A percentile compares a stretch with the other conserved stretches of the same genome.
Evolutionary conservation across 1,284 basidiomycete genomes (phyloP).

Genomic region (Pholiota adiposa): DNA sequence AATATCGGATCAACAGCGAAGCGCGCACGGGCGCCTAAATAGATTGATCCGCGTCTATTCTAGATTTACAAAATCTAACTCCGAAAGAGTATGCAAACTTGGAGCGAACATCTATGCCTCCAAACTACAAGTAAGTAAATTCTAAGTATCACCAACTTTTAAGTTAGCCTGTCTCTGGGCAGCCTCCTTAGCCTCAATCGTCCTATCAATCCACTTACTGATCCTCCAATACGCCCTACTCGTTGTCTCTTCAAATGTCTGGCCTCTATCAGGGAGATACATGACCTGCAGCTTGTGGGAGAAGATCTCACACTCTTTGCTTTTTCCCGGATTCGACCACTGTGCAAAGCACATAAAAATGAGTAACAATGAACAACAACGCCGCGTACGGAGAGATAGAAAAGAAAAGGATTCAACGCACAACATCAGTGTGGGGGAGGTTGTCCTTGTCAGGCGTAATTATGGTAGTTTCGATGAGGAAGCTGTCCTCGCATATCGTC

Average conservation of each 20-base stretch:
- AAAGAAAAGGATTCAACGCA: conserved; percentile 46
- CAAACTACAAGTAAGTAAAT: too few species aligned
- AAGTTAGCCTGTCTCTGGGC: too few species aligned
- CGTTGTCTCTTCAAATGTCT: conserved; percentile 36
- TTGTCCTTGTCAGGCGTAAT: conserved; percentile 92
- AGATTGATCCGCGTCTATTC: too few species aligned
- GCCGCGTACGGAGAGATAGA: conserved; percentile 11
- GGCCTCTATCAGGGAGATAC: conserved; percentile 75
- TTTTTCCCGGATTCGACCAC: conserved; percentile 78
- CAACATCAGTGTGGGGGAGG: conserved; percentile 79
- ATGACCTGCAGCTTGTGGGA: conserved; percentile 97
- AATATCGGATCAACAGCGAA: too few species aligned
- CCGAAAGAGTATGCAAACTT: too few species aligned
- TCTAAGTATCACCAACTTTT: too few species aligned
- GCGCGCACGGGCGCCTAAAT: too few species aligned
- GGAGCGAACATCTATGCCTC: too few species aligned
- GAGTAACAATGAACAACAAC: conserved; percentile 13
- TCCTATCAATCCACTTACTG: too few species aligned
- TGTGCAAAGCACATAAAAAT: conserved; percentile 36
- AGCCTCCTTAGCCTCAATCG: too few species aligned
- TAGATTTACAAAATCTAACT: too few species aligned
- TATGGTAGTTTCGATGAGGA: conserved; percentile 94
- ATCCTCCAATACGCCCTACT: too few species aligned
- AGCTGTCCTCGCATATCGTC: conserved; percentile 99
- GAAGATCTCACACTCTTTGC: conserved; percentile 77